Percentiles rank a stretch among this genome's conserved stretches.
Conservation (phyloP, 1,284 basidiomycete genomes). For the Puccinia horiana region DNA sequence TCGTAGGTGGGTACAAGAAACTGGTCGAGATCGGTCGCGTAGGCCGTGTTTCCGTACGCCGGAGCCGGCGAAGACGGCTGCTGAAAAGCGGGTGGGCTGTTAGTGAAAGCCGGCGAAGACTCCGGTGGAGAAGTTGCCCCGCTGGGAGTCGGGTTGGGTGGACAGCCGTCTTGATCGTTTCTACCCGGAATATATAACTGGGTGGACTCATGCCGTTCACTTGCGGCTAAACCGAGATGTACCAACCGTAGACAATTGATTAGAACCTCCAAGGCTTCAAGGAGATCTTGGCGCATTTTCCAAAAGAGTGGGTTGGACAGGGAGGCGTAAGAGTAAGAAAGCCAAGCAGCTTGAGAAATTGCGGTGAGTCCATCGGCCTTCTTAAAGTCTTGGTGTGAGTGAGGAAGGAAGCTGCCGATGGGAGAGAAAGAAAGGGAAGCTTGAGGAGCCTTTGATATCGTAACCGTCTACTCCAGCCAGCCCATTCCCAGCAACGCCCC, state of each 20-base stretch:
- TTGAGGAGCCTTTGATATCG: too few relatives aligned
- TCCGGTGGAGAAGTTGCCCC: too few relatives aligned
- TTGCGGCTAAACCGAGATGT: background rate
- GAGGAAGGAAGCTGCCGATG: too few relatives aligned
- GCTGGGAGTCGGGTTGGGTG: too few relatives aligned
- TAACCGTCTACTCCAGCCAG: too few relatives aligned
- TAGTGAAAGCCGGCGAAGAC: background rate
- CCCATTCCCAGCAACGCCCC: too few relatives aligned
- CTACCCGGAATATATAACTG: background rate
- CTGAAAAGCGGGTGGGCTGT: background rate
- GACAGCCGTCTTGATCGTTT: background rate
- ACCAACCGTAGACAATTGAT: background rate
- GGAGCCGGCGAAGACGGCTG: too few relatives aligned
- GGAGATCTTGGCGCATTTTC: background rate
- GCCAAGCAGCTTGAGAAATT: too few relatives aligned
- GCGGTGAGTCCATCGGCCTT: too few relatives aligned
- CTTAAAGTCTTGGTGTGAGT: too few relatives aligned
- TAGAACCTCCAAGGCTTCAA: background rate
- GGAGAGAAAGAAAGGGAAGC: too few relatives aligned
- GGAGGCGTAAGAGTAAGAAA: background rate
- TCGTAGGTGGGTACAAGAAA: background rate
- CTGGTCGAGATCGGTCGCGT: background rate
- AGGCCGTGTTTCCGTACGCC: background rate
- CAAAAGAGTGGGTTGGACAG: too few relatives aligned
- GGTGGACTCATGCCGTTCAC: background rate